Base-by-base conservation (phyloP, 2,329 filamentous ascomycete species). In the Colletotrichum spaethianum region DNA sequence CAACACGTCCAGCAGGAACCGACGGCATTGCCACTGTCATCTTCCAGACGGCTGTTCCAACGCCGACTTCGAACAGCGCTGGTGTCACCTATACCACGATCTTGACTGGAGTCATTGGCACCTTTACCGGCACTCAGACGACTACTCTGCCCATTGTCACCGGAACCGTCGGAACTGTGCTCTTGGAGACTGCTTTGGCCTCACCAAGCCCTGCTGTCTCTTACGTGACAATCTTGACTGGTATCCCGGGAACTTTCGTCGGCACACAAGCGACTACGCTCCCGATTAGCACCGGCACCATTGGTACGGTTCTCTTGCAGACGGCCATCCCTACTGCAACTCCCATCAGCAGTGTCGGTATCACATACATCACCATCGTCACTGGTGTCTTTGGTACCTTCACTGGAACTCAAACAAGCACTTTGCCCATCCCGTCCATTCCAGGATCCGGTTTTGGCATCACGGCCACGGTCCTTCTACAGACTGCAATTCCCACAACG, bases 171-270 rank as follows among this genome's bases (percentile, higher is more conserved):
- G 62, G 55, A n/a, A 70, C 67, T 1, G 62, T 70, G 26, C 33
- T 70, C 23, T 11, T 70, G 3, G 36, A 70, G 28, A 70, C 62
- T 28, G 67, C 67, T 2, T 20, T 70, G 36, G 31, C 60, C 11
- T 46, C 66, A 31, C 52, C 31, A 8, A 52, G n/a, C 18, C 28
- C 53, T 1, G 61, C 11, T 12, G 8, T 52, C 12, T 50, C 38
- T 18, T 66, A 66, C 53, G 31, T 33, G 8, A 66, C 63, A 0
- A 3, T 60, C 5, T n/a, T 66, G 14, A 66, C 63, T 23, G 63
- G 63, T 12, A 23, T 66, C 5, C 63, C 63, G 4, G 63, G 63
- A 23, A 42, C 52, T 1, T 66, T 66, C 18, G 28, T 38, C 18
- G 63, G 63, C 23, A 56, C 63, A 6, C 53, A 50, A 28, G 48